Conservation (phyloP, 2,329 filamentous ascomycete genomes). For the Onygenales sp. region DNA sequence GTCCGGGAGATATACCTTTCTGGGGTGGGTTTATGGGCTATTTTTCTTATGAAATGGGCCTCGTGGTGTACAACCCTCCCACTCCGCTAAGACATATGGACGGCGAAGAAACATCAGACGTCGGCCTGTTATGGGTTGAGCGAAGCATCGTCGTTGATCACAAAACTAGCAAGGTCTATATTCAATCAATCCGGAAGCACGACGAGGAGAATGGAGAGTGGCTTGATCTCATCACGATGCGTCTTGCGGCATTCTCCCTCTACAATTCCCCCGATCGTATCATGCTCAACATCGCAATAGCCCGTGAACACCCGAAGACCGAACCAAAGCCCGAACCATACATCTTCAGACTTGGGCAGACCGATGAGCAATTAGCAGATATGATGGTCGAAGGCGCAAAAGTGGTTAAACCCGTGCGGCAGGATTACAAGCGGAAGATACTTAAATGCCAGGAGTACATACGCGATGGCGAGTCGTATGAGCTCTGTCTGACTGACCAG, state of each 20-base stretch:
- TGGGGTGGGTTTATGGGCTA: conserved; percentile 79
- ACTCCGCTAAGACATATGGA: conserved; percentile 35
- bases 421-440: conserved; percentile 57
- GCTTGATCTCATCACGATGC: conserved; percentile 21
- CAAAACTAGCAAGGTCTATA: conserved; percentile 46
- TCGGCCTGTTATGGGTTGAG: conserved; percentile 67
- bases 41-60: conserved; percentile 73
- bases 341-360: conserved; percentile 1
- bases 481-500: conserved; percentile 72
- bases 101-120: conserved; percentile 16
- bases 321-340: neutral
- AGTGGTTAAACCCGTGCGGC: conserved; percentile 26
- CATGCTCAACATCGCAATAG: conserved; percentile 2
- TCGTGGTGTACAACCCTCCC: conserved; percentile 32
- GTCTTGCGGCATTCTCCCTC: conserved; percentile 15
- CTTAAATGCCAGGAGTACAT: conserved; percentile 60
- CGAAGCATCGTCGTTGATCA: conserved; percentile 73
- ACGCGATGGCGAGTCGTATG: conserved; percentile 72
- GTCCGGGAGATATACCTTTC: conserved; percentile 46
- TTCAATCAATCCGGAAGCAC: conserved; percentile 54
- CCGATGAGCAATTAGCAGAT: conserved; percentile 15
- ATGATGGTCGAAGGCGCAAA: conserved; percentile 17
- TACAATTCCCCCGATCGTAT: conserved; percentile 1
- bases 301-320: neutral
- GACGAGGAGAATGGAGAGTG: conserved; percentile 39